phyloP scores from a whole-genome alignment of 106 monocot genomes.

The Gastrodia elata region DNA sequence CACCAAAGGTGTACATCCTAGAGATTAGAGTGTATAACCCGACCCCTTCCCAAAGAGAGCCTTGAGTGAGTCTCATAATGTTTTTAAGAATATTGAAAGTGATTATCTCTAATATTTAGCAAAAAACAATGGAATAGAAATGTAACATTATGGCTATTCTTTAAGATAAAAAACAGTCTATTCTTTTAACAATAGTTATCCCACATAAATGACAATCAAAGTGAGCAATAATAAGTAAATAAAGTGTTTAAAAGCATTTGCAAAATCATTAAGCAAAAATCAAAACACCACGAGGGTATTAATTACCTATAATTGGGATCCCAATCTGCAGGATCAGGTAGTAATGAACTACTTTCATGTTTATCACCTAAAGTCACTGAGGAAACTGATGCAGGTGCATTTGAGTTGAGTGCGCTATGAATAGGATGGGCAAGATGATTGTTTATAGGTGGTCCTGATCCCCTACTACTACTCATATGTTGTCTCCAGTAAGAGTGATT shows the following conservation, averaged over 20 bases:
- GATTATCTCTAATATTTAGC: neutral
- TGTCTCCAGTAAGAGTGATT: constrained; percentile 44
- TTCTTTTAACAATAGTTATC: neutral
- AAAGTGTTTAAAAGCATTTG: neutral
- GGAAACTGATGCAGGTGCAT: constrained; percentile 11
- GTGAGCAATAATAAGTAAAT: neutral
- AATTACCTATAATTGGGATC: constrained; percentile 88
- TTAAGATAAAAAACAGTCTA: neutral
- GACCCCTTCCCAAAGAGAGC: too few relatives aligned
- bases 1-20: too few relatives aligned
- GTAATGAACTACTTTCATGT: constrained; percentile 41
- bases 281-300: neutral
- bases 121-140: neutral
- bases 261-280: neutral
- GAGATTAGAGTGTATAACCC: too few relatives aligned
- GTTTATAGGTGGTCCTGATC: constrained; percentile 15
- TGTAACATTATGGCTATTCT: neutral
- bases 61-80: too few relatives aligned
- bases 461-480: constrained; percentile 26
- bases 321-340: constrained; percentile 88
- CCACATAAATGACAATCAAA: neutral
- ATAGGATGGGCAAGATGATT: constrained; percentile 17
- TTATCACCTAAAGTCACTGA: constrained; percentile 30
- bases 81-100: too few relatives aligned
- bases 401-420: constrained; percentile 6